Base-by-base conservation (phyloP, 2,329 filamentous ascomycete genomes). In the Penicillium sclerotigenum region DNA sequence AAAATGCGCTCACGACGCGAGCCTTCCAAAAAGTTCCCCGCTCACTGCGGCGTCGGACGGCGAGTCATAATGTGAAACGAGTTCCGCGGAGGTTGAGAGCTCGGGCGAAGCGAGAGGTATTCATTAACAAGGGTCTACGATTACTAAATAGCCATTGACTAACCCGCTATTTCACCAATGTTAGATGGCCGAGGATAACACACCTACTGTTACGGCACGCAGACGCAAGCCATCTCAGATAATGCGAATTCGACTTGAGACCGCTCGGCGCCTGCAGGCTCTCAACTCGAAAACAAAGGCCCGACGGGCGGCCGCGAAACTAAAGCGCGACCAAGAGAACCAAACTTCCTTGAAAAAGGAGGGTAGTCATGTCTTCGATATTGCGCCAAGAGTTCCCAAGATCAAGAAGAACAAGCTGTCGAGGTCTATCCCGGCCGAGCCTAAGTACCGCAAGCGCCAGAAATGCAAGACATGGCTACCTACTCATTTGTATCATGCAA, bases 11-110 rank as follows among this genome's bases (percentile, higher is more conserved):
- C 58, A 79, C 83, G 41, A 86, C 84, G 55, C 83, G 93, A 49
- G 92, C 93, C 14, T 97, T 97, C 68, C 94, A 99, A 73, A 85
- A 90, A 64, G 89, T 99, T 5, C 94, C 94, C 1, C 84, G 91
- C 63, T 86, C 87, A 47, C 77, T 99, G 82, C 82, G 94, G 62
- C 82, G 94, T 61, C 83, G 94, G 65, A 96, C 93, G 0, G 94
- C 93, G 20, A 96, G 91, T 72, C 94, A 99, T 75, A 97, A 99
- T 81, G 89, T 89, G 34, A 96, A 93, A 75, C 84, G 88, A 59
- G 87, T 99, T 16, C 94, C 94, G 2, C 88, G 87, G 69, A 80
- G 91, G 59, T 75, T 97, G 68, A 83, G 88, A 54, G 77, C 76
- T 37, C 83, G 88, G 63, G 91, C 91, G 1, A 83, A 79, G 65